A percentile compares a stretch with the other conserved stretches of the same genome.
These are phyloP conservation scores for Porphyrellus cyaneotinctus DNA, from an alignment of 768 basidiomycete genomes.

Conservation along the genomic window DNA sequence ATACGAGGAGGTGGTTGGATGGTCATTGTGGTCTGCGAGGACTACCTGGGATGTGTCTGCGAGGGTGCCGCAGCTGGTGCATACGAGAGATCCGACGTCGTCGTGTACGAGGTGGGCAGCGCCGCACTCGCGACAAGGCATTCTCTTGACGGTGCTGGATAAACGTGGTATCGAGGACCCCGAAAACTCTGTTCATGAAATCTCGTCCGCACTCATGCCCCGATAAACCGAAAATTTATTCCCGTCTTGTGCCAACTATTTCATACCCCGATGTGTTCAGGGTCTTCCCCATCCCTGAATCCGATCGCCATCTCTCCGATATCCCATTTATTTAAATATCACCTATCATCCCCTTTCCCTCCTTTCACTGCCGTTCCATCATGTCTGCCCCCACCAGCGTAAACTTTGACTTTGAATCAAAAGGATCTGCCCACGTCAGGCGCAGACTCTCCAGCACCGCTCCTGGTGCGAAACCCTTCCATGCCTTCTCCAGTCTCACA, in stretches of 20 bases:
- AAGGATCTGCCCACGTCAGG: conserved; percentile 57
- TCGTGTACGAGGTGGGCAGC: conserved; percentile 52
- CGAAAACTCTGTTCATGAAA: conserved; percentile 23
- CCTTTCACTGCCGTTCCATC: conserved; percentile 24
- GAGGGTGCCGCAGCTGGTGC: conserved; percentile 69
- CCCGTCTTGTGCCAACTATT: neutral
- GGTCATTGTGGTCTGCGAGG: conserved; percentile 46
- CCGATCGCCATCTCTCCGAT: neutral
- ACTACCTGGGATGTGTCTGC: conserved; percentile 57
- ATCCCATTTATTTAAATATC: conserved; percentile 30
- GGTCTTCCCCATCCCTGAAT: conserved; percentile 11
- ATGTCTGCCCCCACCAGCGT: conserved; percentile 43
- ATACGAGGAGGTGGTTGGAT: conserved; percentile 37
- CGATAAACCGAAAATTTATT: neutral
- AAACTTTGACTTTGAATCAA: conserved; percentile 54
- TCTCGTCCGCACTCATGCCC: too few relatives aligned
- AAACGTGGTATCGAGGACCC: conserved; percentile 12
- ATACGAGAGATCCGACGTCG: conserved; percentile 57
- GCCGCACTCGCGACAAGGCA: conserved; percentile 52
- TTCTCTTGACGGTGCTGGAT: too few relatives aligned
- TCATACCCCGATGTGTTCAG: conserved; percentile 23
- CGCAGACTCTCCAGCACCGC: conserved; percentile 64
- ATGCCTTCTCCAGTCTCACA: conserved; percentile 59
- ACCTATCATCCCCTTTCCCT: conserved; percentile 10
- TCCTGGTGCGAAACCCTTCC: conserved; percentile 47